phyloP scores from a whole-genome alignment of 2,329 filamentous ascomycete genomes.

The Calonectria naviculata region DNA sequence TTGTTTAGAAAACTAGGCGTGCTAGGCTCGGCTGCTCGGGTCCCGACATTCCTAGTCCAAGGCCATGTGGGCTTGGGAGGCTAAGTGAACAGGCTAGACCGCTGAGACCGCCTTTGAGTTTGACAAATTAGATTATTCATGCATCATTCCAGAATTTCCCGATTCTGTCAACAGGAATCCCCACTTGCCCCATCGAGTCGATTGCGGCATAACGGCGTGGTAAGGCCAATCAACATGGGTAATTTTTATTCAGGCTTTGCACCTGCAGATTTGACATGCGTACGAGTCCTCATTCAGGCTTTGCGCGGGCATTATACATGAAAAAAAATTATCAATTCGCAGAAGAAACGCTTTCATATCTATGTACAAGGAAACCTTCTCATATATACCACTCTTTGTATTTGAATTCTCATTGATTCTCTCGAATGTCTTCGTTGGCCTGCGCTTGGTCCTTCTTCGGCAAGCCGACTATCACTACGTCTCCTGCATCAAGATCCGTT shows the following conservation, averaged over 20 bases:
- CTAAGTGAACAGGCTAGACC: no score
- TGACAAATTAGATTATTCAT: no score
- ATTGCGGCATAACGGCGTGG: no score
- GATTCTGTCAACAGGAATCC: no score
- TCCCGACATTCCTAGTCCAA: no score
- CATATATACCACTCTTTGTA: background rate
- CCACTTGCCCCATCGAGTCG: no score
- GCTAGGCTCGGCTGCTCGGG: no score
- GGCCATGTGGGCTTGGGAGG: no score
- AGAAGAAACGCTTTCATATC: background rate
- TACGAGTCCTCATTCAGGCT: background rate
- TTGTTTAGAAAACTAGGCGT: no score
- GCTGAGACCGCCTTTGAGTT: no score
- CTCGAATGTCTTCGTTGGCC: background rate
- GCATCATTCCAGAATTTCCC: no score
- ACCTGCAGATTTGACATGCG: background rate
- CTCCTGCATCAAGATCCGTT: conserved; percentile 10
- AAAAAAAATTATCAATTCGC: background rate
- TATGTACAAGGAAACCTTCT: background rate
- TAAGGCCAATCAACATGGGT: background rate
- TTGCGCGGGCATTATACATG: background rate
- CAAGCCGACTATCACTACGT: conserved; percentile 12
- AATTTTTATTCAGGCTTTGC: background rate
- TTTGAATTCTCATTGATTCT: background rate
- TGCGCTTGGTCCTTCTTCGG: background rate